Base-by-base conservation (phyloP, 78 protist species). In the Dictyostelium discoideum region DNA sequence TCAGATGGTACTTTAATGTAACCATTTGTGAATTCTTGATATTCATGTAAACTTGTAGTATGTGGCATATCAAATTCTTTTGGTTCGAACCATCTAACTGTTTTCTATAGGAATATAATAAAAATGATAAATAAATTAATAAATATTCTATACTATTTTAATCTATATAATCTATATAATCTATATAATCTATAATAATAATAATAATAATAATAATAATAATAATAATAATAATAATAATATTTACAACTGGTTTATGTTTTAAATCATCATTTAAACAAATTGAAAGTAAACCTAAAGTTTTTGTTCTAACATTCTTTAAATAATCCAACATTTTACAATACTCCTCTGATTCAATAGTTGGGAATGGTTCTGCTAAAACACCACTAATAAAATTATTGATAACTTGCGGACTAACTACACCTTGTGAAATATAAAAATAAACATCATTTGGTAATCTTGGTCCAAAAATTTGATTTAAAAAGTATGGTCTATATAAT, bases 381-480 rank as follows among this genome's bases (percentile, higher is more conserved):
- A 50, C 2, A 50, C 95, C 95, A 82, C 95, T 90, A 48, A 82
- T 67, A 4, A 90, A 72, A n/a, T 90, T 90, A 42, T 90, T 90
- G 11, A 90, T 73, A 46, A 90, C 95, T 80, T 82, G 87, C 50
- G 87, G 95, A 90, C 76, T 82, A 20, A 90, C 79, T 9, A 82
- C 95, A 48, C 95, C 81, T 72, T 90, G 95, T 37, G 95, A 90
- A 39, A 90, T 80, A 42, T 90, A 90, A 85, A 90, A 90, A 26
- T 83, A 90, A 13, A 90, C n/a, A 90, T 90, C 95, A 82, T 90
- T 90, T 67, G 95, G 95, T 46, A 90, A 60, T 82, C 84, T 90
- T 67, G 88, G 84, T 73, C 95, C 95, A 90, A 90, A 90, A 26
- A 90, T 90, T 80, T 48, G 40, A 73, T 82, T 90, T 67, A 90